Base-by-base conservation (phyloP, 345 rosid genomes). In the Laguncularia racemosa region DNA sequence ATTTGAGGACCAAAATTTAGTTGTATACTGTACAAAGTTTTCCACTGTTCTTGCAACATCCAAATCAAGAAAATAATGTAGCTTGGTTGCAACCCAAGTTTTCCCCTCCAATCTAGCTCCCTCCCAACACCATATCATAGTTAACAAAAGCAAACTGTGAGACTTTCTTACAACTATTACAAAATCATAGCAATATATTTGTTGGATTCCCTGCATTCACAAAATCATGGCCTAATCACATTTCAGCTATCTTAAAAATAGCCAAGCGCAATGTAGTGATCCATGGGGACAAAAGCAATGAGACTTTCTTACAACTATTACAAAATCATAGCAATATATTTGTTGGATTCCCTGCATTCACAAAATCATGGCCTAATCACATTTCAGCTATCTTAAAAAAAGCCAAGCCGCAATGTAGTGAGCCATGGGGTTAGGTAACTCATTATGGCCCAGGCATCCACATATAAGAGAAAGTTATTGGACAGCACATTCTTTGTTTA, bases 111-210 rank as follows among this genome's bases (percentile, higher is more conserved):
- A 56, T 84, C 88, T 51, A 92, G 96, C 75, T 84, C 98, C 58
- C 83, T 97, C 98, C 98, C 89, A 92, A 59, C 99, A 59, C 98
- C 86, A 18, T 73, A 82, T 92, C 95, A 12, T 95, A 75, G 65
- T 92, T 83, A 6, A 80, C 70, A 66, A 92, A 92, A 20, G 97
- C 86, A 65, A 86, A 92, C 65, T 89, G 88, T 0, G 93, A 86
- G n/a, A n/a, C n/a, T n/a, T n/a, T n/a, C n/a, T n/a, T n/a, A n/a
- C n/a, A n/a, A n/a, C 98, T 60, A 58, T 74, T 71, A 50, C 87
- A 86, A 70, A 92, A 92, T 91, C 98, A 86, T 14, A 81, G 69
- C 47, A 73, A 60, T 54, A 86, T 61, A 16, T 79, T 84, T 62
- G 62, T 71, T 0, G 81, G 79, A 61, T 79, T 68, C 60, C 88